Percentiles rank a stretch among this genome's conserved stretches.
These are phyloP conservation scores for Xylaria sp. DNA, from an alignment of 2,329 filamentous ascomycete genomes.

Conservation along the genomic window DNA sequence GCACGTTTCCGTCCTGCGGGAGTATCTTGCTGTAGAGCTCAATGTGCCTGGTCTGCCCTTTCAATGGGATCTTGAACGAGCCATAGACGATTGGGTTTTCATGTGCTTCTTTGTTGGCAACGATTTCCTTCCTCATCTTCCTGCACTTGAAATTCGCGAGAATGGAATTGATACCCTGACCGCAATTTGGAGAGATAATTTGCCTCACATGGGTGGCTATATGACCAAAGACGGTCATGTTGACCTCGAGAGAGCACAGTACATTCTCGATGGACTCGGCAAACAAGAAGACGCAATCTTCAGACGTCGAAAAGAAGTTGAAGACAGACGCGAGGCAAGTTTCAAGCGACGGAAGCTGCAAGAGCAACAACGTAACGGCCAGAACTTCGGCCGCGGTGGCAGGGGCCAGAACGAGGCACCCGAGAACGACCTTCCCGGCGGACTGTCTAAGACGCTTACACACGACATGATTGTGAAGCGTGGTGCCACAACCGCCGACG, in stretches of 20 bases:
- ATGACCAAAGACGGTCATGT: conserved; percentile 93
- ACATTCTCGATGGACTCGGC: conserved; percentile 80
- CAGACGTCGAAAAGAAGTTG: conserved; percentile 74
- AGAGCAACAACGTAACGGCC: conserved; percentile 43
- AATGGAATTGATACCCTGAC: conserved; percentile 95
- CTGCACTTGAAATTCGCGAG: conserved; percentile 94
- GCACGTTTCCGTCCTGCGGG: conserved; percentile 82
- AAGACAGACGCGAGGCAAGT: conserved; percentile 76
- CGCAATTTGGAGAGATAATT: conserved; percentile 92
- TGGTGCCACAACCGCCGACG: conserved; percentile 55
- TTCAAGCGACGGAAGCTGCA: conserved; percentile 73
- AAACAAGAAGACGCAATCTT: conserved; percentile 95
- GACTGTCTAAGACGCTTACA: conserved; percentile 57
- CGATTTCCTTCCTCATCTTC: conserved; percentile 94
- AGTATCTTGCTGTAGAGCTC: conserved; percentile 89
- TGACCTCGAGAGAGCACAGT: conserved; percentile 77
- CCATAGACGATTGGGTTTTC: conserved; percentile 96
- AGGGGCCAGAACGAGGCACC: conserved; percentile 18
- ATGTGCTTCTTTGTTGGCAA: conserved; percentile 99
- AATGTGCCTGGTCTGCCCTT: conserved; percentile 78
- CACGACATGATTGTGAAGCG: conserved; percentile 83
- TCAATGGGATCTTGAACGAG: conserved; percentile 86
- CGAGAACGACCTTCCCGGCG: conserved; percentile 43
- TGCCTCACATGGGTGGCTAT: conserved; percentile 89
- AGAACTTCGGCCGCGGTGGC: conserved; percentile 30